Evolutionary conservation across 192 early-diverging fungal species (phyloP).

Genomic region (Rhizophagus prolifer): DNA sequence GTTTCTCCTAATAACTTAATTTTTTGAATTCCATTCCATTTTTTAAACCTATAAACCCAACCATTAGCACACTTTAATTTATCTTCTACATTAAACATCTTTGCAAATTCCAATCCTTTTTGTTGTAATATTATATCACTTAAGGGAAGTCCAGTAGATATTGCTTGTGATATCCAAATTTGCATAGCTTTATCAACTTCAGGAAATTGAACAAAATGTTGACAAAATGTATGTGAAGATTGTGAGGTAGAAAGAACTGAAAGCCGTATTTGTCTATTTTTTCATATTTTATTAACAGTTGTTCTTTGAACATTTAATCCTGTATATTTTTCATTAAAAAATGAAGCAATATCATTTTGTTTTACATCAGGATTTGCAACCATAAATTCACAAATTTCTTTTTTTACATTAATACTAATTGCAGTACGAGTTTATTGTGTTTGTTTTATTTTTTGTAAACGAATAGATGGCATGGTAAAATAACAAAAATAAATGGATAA

Average conservation of each 20-base stretch:
- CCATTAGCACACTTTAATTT: not conserved
- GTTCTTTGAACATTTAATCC: not conserved
- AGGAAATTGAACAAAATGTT: not conserved
- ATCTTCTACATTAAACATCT: not conserved
- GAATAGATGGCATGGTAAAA: no score
- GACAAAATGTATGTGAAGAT: not conserved
- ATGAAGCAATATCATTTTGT: not conserved
- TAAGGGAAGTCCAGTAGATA: not conserved
- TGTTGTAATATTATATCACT: not conserved
- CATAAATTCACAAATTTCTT: constrained; percentile 11
- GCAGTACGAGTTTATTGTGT: not conserved
- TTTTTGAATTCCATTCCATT: not conserved
- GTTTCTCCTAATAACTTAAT: not conserved
- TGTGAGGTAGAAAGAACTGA: not conserved
- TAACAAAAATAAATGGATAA: no score
- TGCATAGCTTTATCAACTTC: no score
- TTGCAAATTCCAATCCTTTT: not conserved
- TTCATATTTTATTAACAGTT: not conserved
- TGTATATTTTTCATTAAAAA: constrained; percentile 10
- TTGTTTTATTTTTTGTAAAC: no score
- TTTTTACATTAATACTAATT: not conserved
- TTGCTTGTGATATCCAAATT: not conserved
- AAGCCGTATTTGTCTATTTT: not conserved
- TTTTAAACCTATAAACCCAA: constrained; percentile 1
- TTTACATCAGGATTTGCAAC: not conserved